Evolutionary conservation across 345 rosid species (phyloP).

Genomic region (Linum lewisii): DNA sequence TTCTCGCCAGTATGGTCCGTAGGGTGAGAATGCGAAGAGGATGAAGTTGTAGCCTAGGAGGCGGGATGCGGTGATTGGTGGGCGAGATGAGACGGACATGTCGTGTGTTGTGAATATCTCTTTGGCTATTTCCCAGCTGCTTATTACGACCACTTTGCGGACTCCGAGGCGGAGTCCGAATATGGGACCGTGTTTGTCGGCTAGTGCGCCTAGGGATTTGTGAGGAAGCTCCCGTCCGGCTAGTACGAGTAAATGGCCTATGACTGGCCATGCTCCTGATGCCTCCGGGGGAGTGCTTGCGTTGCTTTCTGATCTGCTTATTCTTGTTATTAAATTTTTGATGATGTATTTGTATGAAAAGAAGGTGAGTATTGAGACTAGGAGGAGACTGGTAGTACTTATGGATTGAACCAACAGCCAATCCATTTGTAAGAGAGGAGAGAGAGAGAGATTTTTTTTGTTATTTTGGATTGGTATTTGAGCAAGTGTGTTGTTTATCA

Average conservation of each 20-base stretch:
- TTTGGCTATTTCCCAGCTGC: constrained; percentile 23
- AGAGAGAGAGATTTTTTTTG: too few species aligned
- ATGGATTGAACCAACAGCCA: too few species aligned
- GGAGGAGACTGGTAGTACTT: too few species aligned
- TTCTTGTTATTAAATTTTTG: too few species aligned
- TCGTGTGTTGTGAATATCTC: constrained; percentile 31
- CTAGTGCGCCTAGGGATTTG: constrained; percentile 18
- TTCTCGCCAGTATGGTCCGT: constrained; percentile 34
- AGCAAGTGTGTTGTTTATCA: too few species aligned
- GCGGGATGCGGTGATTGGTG: constrained; percentile 9
- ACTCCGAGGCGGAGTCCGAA: constrained; percentile 26
- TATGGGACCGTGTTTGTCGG: constrained; percentile 33
- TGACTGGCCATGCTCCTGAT: constrained; percentile 26
- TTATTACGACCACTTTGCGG: constrained; percentile 23
- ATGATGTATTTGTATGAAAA: too few species aligned
- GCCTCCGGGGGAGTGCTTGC: background rate
- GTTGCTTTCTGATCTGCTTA: too few species aligned
- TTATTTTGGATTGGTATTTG: too few species aligned
- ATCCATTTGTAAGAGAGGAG: too few species aligned
- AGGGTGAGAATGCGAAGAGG: constrained; percentile 27
- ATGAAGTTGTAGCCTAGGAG: constrained; percentile 26
- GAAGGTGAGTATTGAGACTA: too few species aligned
- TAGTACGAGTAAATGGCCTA: constrained; percentile 27
- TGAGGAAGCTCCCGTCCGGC: constrained; percentile 17
- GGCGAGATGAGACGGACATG: constrained; percentile 18